Conservation (phyloP, 1,284 basidiomycete genomes). For the Peniophora sp. region DNA sequence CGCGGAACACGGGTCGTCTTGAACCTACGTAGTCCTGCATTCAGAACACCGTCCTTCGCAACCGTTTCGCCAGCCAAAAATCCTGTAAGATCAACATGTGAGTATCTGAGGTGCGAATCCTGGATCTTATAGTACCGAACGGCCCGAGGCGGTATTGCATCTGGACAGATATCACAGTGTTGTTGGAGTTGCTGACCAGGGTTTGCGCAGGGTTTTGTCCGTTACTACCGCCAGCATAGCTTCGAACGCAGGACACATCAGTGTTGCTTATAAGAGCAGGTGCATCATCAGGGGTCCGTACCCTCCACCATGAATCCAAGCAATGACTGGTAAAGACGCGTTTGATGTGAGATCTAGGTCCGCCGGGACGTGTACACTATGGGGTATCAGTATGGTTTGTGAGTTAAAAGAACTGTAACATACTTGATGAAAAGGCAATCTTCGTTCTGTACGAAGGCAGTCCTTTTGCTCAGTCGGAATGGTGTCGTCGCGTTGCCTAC, state of each 20-base stretch:
- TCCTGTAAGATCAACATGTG: conserved; percentile 9
- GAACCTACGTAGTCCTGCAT: conserved; percentile 22
- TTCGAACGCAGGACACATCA: background rate
- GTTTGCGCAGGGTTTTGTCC: background rate
- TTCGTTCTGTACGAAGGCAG: conserved; percentile 13
- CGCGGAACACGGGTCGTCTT: background rate
- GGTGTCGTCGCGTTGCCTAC: background rate
- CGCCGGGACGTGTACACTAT: conserved; percentile 2
- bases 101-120: background rate
- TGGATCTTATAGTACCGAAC: conserved; percentile 23
- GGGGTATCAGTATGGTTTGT: background rate
- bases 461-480: background rate
- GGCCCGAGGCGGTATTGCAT: conserved; percentile 34
- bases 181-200: conserved; percentile 12
- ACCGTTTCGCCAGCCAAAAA: conserved; percentile 20
- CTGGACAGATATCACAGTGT: conserved; percentile 25
- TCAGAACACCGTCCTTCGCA: conserved; percentile 18
- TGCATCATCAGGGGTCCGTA: conserved; percentile 4
- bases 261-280: background rate
- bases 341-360: background rate
- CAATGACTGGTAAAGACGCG: conserved; percentile 24
- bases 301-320: conserved; percentile 35
- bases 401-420: background rate
- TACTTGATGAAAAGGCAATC: conserved; percentile 37
- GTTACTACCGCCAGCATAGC: conserved; percentile 6